Percentiles rank a stretch among this genome's conserved stretches.
Evolutionary conservation across 148 eudicot species (phyloP).

Genomic region (Heliamphora exappendiculata): DNA sequence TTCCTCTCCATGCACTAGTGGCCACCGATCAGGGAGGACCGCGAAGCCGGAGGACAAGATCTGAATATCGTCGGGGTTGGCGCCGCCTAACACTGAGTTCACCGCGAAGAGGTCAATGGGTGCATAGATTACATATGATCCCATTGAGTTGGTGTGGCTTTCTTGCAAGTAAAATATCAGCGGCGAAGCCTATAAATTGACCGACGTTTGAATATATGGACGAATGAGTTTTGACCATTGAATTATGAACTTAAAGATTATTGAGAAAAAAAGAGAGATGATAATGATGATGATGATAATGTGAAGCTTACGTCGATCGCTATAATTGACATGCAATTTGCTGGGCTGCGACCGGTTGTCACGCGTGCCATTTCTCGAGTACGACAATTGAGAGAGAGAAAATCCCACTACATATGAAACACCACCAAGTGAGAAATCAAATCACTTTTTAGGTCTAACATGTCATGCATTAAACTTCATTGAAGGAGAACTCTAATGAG

Average conservation of each 20-base stretch:
- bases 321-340: slow-evolving; percentile 27
- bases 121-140: slow-evolving; percentile 34
- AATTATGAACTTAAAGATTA: background rate
- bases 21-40: slow-evolving; percentile 24
- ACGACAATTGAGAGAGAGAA: slow-evolving; percentile 24
- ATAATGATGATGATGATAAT: too few relatives aligned
- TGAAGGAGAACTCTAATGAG: background rate
- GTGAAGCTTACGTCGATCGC: slow-evolving; percentile 26
- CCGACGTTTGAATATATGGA: background rate
- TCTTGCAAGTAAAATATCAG: slow-evolving; percentile 39
- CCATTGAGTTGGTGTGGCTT: slow-evolving; percentile 22
- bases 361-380: slow-evolving; percentile 26
- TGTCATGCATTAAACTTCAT: background rate
- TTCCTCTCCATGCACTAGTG: background rate
- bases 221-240: background rate
- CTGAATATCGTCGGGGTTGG: slow-evolving; percentile 19
- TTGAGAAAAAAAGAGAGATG: too few relatives aligned
- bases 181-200: slow-evolving; percentile 16
- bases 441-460: background rate
- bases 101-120: slow-evolving; percentile 28
- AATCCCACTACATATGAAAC: slow-evolving; percentile 42
- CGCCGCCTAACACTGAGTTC: slow-evolving; percentile 22
- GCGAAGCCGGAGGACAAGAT: slow-evolving; percentile 46
- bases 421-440: background rate
- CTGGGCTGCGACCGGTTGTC: slow-evolving; percentile 16